Evolutionary conservation across 1,284 basidiomycete genomes (phyloP).

Genomic region (Vanrija sp.): DNA sequence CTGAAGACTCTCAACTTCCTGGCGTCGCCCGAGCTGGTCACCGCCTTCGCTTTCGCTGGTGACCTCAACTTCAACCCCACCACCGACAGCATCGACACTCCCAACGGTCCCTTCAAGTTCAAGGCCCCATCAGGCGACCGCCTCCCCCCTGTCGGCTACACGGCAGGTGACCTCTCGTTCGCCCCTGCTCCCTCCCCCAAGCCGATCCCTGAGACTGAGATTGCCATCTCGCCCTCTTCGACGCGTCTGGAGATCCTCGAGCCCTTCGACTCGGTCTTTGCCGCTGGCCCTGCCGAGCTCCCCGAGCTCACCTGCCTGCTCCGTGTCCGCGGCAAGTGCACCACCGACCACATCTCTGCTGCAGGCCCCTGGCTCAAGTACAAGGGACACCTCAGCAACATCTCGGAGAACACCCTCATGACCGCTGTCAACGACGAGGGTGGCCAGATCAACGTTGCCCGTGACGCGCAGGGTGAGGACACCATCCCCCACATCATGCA

Average conservation of each 20-base stretch:
- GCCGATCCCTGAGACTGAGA: conserved; percentile 71
- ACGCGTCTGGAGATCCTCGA: conserved; percentile 81
- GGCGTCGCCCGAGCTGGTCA: conserved; percentile 94
- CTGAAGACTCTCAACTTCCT: conserved; percentile 89
- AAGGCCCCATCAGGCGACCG: conserved; percentile 76
- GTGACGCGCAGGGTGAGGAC: conserved; percentile 65
- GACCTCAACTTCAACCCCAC: conserved; percentile 89
- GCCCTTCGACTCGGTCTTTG: conserved; percentile 80
- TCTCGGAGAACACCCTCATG: conserved; percentile 86
- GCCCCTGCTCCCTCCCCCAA: conserved; percentile 73
- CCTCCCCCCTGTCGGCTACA: conserved; percentile 79
- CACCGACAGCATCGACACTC: conserved; percentile 71
- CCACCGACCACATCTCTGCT: conserved; percentile 86
- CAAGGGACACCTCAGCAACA: conserved; percentile 87
- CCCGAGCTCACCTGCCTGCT: conserved; percentile 77
- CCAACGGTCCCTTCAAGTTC: conserved; percentile 83
- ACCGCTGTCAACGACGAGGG: conserved; percentile 88
- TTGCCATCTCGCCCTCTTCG: conserved; percentile 74
- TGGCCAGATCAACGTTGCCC: conserved; percentile 82
- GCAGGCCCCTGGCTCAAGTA: conserved; percentile 98
- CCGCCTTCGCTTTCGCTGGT: conserved; percentile 95
- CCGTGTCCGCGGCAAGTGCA: conserved; percentile 93
- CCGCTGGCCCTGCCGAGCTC: conserved; percentile 65
- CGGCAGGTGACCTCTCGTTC: conserved; percentile 68
- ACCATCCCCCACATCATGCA: conserved; percentile 89